Evolutionary conservation across 2,329 filamentous ascomycete species (phyloP).

Genomic region (Hypoxylon sp.): DNA sequence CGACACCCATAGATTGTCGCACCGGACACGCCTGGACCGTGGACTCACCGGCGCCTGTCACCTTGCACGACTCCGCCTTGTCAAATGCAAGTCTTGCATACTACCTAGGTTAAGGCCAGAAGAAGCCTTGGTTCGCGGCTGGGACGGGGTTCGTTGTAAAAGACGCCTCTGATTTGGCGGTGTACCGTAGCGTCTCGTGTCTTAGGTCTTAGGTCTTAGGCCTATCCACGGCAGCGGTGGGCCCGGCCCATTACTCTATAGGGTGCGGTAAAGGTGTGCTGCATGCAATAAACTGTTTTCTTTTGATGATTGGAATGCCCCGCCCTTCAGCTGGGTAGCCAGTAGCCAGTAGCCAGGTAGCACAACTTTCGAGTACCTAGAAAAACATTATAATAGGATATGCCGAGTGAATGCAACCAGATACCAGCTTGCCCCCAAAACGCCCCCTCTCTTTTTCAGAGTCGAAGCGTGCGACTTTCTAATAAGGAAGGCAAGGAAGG

Average conservation of each 20-base stretch:
- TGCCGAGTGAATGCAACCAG: conserved; percentile 20
- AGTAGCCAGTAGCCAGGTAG: conserved; percentile 5
- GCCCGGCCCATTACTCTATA: conserved; percentile 16
- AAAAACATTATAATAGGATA: conserved; percentile 17
- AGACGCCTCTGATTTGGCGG: conserved; percentile 33
- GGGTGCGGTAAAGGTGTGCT: conserved; percentile 26
- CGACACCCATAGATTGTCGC: conserved; percentile 32
- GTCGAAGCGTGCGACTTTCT: conserved; percentile 1
- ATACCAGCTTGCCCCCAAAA: conserved; percentile 15
- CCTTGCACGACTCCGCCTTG: conserved; percentile 23
- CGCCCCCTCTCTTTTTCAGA: neutral
- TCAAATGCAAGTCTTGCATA: conserved; percentile 15
- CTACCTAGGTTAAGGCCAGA: conserved; percentile 30
- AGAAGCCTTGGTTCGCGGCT: conserved; percentile 23
- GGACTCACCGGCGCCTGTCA: conserved; percentile 33
- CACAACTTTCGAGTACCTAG: conserved; percentile 22
- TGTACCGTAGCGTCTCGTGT: conserved; percentile 28
- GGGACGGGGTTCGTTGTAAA: conserved; percentile 10
- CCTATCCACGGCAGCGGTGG: conserved; percentile 18
- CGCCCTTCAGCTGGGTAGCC: conserved; percentile 15
- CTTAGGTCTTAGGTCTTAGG: conserved; percentile 1
- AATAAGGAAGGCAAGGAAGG: conserved; percentile 13
- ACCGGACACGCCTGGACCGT: conserved; percentile 33
- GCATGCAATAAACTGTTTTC: conserved; percentile 28
- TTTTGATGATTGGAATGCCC: conserved; percentile 13